phyloP scores from a whole-genome alignment of 2,329 filamentous ascomycete species.

The Neonectria hederae region DNA sequence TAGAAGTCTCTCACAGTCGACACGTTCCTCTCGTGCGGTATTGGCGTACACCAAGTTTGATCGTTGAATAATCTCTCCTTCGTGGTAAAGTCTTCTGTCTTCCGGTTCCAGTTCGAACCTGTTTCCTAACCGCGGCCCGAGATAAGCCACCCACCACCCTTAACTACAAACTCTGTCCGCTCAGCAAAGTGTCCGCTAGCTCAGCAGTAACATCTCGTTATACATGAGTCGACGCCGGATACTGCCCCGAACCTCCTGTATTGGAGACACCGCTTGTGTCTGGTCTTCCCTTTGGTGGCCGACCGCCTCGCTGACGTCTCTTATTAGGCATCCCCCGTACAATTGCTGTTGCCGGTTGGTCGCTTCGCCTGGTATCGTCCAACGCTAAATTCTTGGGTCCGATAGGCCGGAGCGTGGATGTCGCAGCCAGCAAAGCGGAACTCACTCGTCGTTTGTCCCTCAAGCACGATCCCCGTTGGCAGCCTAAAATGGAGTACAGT shows the following conservation, averaged over 20 bases:
- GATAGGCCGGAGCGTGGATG: neutral
- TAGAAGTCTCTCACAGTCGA: neutral
- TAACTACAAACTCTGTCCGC: no score
- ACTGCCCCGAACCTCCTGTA: neutral
- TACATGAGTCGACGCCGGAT: neutral
- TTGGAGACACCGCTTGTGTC: neutral
- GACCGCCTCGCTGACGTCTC: neutral
- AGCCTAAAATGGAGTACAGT: neutral
- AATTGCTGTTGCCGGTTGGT: neutral
- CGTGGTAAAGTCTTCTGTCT: constrained; percentile 1
- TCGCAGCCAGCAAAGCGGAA: no score
- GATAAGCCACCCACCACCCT: no score
- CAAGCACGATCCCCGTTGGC: neutral
- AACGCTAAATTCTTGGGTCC: neutral
- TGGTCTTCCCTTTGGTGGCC: neutral
- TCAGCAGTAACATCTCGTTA: neutral
- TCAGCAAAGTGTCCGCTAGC: neutral
- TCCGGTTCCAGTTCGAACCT: neutral
- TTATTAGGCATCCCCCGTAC: neutral
- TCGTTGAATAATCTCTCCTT: constrained; percentile 5
- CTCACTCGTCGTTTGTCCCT: no score
- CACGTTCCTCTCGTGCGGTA: constrained; percentile 1
- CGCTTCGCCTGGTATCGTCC: neutral
- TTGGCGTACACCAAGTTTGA: neutral
- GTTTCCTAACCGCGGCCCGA: neutral